These are phyloP conservation scores for Mycena floridula DNA, from an alignment of 768 basidiomycete genomes.

Conservation along the genomic window DNA sequence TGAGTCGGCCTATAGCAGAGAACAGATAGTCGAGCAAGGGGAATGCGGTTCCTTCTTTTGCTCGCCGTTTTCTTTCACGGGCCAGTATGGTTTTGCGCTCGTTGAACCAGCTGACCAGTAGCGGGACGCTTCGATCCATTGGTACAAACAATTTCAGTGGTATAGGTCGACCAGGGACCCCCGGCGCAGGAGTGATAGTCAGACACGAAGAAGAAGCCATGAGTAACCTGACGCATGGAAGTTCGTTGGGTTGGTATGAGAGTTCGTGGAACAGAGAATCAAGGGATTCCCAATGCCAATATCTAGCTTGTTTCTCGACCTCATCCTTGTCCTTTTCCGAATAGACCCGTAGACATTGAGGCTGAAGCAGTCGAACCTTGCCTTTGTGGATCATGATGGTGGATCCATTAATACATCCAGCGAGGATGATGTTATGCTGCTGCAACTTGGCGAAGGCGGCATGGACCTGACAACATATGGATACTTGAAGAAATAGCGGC, in stretches of 20 bases:
- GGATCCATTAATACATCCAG: constrained; percentile 10
- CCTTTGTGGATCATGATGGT: constrained; percentile 26
- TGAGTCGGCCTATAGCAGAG: no score
- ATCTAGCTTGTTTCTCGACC: constrained; percentile 9
- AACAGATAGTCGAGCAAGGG: constrained; percentile 6
- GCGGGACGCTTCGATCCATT: no score
- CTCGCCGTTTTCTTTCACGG: constrained; percentile 6
- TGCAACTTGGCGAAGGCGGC: constrained; percentile 24
- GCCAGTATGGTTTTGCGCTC: constrained; percentile 3
- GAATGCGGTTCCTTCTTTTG: constrained; percentile 3
- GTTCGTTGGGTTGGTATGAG: no score
- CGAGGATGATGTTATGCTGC: constrained; percentile 19
- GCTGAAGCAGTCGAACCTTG: constrained; percentile 27
- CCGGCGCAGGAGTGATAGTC: no score
- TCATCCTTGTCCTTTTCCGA: constrained; percentile 3
- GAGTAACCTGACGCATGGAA: no score
- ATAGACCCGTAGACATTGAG: constrained; percentile 7
- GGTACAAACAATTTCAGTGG: no score
- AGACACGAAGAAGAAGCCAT: no score
- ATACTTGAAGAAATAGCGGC: background rate
- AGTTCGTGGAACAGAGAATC: constrained; percentile 20
- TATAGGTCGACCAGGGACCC: no score
- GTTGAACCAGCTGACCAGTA: no score
- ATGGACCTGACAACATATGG: constrained; percentile 19
- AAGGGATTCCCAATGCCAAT: constrained; percentile 21